Base-by-base conservation (phyloP, 2,329 filamentous ascomycete species). In the Aspergillus sp. region DNA sequence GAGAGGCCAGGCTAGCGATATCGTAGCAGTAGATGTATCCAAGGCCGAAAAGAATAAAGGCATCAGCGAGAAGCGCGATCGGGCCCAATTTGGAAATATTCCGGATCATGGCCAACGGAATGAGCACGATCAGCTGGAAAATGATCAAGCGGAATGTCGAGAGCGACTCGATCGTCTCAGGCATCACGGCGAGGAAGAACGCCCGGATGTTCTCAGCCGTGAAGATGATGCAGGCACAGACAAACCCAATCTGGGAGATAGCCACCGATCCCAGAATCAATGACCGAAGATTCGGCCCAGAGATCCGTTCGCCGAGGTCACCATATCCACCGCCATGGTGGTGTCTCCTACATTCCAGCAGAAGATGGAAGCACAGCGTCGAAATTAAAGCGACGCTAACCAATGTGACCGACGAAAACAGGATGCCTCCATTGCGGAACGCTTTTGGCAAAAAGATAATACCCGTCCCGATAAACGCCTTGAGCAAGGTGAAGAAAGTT, bases 51-150 rank as follows among this genome's bases (percentile, higher is more conserved):
- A 96, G 82, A 70, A 98, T 98, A 75, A 98, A 97, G 6, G 89
- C 86, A 72, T 98, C 93, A 1, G 93, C 93, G 62, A 97, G 83
- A 39, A 97, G 82, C 4, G 93, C 95, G 2, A 95, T 92, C 70
- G 96, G 93, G 11, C 91, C 91, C 35, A 98, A 89, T 77, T 98
- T 96, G 76, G 91, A 93, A 74, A 98, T 97, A 73, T 98, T 93
- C 62, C 93, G 86, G 66, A 98, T 88, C 55, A 98, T 84, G 21
- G 91, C 95, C 66, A 98, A 87, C 0, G 93, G 93, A 47, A 97
- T 75, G 80, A 98, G 97, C 61, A 98, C 89, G 66, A 95, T 77
- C 85, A 96, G 91, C 73, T 98, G 93, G 81, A 97, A 70, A 9
- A 83, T 82, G 64, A 92, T 91, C 45, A 92, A 79, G 8, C 78